Percentiles rank a stretch among this genome's conserved stretches.
Conservation (phyloP, 176 grass and related monocot species). For the Avena sativa region DNA sequence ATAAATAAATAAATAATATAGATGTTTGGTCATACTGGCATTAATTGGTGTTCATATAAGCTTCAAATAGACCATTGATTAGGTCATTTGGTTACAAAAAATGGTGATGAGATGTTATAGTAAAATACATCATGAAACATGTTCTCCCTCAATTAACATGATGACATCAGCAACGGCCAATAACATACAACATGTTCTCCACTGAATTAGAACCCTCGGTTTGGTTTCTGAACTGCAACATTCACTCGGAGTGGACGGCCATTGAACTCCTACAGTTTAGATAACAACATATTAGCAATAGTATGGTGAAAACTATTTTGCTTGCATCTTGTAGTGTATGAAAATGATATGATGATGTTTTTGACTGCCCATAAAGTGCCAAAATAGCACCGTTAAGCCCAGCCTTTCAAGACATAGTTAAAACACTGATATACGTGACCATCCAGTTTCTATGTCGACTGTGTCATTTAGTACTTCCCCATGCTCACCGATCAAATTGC, state of each 20-base stretch:
- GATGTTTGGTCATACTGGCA: background rate
- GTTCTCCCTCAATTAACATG: background rate
- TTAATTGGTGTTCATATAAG: background rate
- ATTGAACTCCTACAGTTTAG: slow-evolving; percentile 56
- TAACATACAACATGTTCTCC: slow-evolving; percentile 4
- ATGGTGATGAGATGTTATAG: background rate
- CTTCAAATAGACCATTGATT: background rate
- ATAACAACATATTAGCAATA: background rate
- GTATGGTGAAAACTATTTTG: background rate
- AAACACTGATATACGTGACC: no score
- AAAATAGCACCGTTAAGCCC: no score
- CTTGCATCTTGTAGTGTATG: background rate
- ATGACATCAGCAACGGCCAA: slow-evolving; percentile 21
- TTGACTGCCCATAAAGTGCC: no score
- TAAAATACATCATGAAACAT: background rate
- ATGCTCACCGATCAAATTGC: no score
- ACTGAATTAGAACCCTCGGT: slow-evolving; percentile 50
- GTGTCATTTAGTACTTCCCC: no score
- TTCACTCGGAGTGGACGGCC: slow-evolving; percentile 73
- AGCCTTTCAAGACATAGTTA: no score
- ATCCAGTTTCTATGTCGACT: no score
- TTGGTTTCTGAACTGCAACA: slow-evolving; percentile 61
- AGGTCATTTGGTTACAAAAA: background rate
- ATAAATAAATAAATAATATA: background rate
- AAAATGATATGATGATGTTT: no score